phyloP scores from a whole-genome alignment of 371 early-diverging fungal genomes.

The Smittium mucronatum region DNA sequence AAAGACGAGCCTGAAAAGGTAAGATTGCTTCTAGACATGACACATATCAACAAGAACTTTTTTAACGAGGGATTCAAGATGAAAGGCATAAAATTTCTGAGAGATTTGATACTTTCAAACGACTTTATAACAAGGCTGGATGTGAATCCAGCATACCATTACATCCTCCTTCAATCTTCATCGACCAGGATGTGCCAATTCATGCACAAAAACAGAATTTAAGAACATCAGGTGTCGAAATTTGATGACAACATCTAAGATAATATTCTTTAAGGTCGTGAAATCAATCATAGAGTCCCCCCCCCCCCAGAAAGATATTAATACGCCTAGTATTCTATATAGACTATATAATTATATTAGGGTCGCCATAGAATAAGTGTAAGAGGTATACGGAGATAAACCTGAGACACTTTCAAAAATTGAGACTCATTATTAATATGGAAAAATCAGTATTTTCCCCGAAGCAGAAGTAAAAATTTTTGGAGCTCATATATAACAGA shows the following conservation, averaged over 20 bases:
- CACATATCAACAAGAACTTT: neutral
- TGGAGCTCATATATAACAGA: neutral
- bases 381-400: neutral
- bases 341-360: neutral
- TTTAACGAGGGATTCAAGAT: neutral
- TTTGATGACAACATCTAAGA: neutral
- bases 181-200: neutral
- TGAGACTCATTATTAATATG: neutral
- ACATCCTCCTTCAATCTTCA: neutral
- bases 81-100: neutral
- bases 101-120: neutral
- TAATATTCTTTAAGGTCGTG: neutral
- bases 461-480: neutral
- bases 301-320: neutral
- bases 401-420: neutral
- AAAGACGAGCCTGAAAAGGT: too few relatives aligned
- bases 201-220: neutral
- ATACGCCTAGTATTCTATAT: neutral
- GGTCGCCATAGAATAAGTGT: neutral
- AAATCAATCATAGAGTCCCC: neutral
- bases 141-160: neutral
- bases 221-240: neutral
- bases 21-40: neutral
- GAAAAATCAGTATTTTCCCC: neutral
- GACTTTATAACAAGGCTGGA: neutral